Evolutionary conservation across 805 yeast species (phyloP), one percentile per base, ranked within the genome.

Genomic region (Danielozyma ontarioensis): DNA sequence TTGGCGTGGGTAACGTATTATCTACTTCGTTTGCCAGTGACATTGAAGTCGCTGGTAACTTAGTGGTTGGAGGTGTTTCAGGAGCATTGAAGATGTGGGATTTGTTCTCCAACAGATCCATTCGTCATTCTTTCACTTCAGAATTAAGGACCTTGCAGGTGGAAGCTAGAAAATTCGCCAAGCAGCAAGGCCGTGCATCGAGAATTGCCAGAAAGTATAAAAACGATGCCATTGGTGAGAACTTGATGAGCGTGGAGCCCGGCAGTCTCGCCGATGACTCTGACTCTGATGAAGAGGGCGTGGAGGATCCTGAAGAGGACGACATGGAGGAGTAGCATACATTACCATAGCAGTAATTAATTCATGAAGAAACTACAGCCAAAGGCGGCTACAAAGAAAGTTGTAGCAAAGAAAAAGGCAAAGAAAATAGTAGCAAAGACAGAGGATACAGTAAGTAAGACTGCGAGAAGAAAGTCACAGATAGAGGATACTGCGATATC

Each of bases 11-110:
- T 40, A 88, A 87, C 54, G 96, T 90, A 14, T 74, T 93, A 48
- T 71, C 87, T 3, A 68, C 85, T 8, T 63, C 83, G 7, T 93
- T 88, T 68, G 93, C 95, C 2, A 82, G 87, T 31, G 97, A 93
- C 57, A 62, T 75, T 35, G 96, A 85, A 59, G 84, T 83, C 29
- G 78, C 88, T 2, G 97, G 97, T 40, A 76, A 83, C 53, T 57
- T 93, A 42, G 79, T 80, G 14, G 73, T 87, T 40, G 97, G 96
- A 46, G 98, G 98, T 51, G 86, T 83, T 27, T 72, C 73, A 33
- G 82, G 88, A 13, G 82, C 83, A 11, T 68, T 93, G 57, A 89
- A 88, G 64, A 74, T 93, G 64, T 93, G 97, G 95, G 97, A 93
- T 62, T 72, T 80, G 6, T 83, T 89, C 56, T 75, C 86, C 33